Evolutionary conservation across 2,329 filamentous ascomycete species (phyloP), one percentile per base, ranked within the genome.

Genomic region (Tolypocladium tundrense): DNA sequence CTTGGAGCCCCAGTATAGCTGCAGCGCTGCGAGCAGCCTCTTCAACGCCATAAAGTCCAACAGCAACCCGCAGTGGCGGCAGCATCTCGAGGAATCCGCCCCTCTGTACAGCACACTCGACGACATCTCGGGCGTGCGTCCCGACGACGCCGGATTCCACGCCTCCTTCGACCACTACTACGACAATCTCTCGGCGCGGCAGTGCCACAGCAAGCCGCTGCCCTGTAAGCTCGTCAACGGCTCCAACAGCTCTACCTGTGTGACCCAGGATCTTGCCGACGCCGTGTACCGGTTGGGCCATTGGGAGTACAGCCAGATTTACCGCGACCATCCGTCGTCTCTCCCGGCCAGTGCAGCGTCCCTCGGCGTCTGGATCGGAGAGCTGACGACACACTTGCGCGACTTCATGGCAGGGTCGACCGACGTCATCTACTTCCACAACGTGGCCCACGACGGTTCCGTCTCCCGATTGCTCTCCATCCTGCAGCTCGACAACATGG

Each of bases 271-370:
- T 0, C 74, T 85, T 50, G 86, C 88, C 2, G 77, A 93, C 59
- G 72, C 80, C 1, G 88, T 92, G 9, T 93, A 91, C 69, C 81
- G 90, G 9, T 71, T 92, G 0, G 90, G 89, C 0, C 79, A 91
- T 64, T 93, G 88, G 77, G 90, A 94, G 70, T 94, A 94, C 74
- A 86, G 81, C 16, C 88, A 86, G 66, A 82, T 91, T 57, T 91
- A 91, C 71, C 87, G 90, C 57, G 87, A 88, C 63, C 76, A 83
- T 0, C 73, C 79, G 0, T 69, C 77, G 19, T 86, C 86, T 1
- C 78, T 95, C 0, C 76, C 77, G 0, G 85, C 86, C 0, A 84
- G 84, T 41, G 75, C 77, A 0, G 79, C 79, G 0, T 81, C 80
- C 2, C 88, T 84, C 63, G 90, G 90, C 5, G 84, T 93, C 4